Conservation (phyloP, 2,329 filamentous ascomycete species). For the Fusarium sp. region DNA sequence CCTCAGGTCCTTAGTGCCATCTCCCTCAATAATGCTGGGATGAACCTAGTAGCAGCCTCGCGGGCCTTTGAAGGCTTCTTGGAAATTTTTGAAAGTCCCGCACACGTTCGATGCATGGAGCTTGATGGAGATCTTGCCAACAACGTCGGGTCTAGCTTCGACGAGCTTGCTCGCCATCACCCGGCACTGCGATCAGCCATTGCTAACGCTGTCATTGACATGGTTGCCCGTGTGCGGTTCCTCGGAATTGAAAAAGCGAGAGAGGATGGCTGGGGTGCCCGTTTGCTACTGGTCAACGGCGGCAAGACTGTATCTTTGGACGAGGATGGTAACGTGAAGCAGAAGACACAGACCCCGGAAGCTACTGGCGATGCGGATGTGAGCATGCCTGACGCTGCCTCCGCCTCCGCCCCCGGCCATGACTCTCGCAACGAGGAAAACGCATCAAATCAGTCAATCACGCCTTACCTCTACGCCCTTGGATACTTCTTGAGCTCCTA, state of each 20-base stretch:
- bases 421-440: conserved; percentile 29
- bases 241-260: conserved; percentile 77
- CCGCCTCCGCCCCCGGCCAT: neutral
- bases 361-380: conserved; percentile 62
- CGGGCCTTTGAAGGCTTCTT: conserved; percentile 87
- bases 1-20: conserved; percentile 93
- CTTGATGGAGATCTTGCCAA: conserved; percentile 75
- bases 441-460: conserved; percentile 55
- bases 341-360: conserved; percentile 55
- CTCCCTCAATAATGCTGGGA: conserved; percentile 86
- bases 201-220: conserved; percentile 85
- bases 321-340: conserved; percentile 59
- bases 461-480: conserved; percentile 79
- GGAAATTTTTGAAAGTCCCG: conserved; percentile 94
- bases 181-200: conserved; percentile 84
- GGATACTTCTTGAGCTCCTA: conserved; percentile 81
- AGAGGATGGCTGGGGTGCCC: conserved; percentile 78
- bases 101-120: conserved; percentile 87
- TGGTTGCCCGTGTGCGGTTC: conserved; percentile 84
- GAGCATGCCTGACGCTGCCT: conserved; percentile 70
- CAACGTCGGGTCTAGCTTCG: conserved; percentile 84
- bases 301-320: conserved; percentile 65
- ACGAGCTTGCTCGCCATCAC: conserved; percentile 94
- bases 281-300: conserved; percentile 74
- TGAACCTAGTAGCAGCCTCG: conserved; percentile 87